A percentile compares a stretch with the other conserved stretches of the same genome.
phyloP scores from a whole-genome alignment of 106 monocot genomes.

The Alisma plantagoaquatica region DNA sequence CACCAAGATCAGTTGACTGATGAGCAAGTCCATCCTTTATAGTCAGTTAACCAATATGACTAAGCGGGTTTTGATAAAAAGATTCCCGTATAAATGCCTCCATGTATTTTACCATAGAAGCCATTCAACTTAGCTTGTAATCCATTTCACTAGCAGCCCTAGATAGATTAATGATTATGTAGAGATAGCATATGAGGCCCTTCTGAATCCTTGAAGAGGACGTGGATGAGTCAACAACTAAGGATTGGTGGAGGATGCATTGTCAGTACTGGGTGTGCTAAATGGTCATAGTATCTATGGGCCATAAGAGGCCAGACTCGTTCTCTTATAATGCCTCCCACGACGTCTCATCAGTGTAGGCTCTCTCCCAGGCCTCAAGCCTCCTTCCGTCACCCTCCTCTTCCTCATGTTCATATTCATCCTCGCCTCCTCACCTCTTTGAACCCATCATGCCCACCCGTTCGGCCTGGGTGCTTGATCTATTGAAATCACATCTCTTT shows the following conservation, averaged over 20 bases:
- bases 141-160: slow-evolving; percentile 90
- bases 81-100: slow-evolving; percentile 88
- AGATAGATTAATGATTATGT: slow-evolving; percentile 76
- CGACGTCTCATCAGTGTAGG: slow-evolving; percentile 89
- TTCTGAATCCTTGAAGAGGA: slow-evolving; percentile 67
- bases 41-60: slow-evolving; percentile 71
- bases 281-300: slow-evolving; percentile 59
- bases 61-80: slow-evolving; percentile 96
- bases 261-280: slow-evolving; percentile 89
- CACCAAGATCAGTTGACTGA: slow-evolving; percentile 80
- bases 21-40: slow-evolving; percentile 96
- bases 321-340: slow-evolving; percentile 95
- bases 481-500: no score
- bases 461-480: no score
- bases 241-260: slow-evolving; percentile 53
- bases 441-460: no score
- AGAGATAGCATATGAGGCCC: slow-evolving; percentile 90
- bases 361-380: slow-evolving; percentile 84
- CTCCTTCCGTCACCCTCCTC: slow-evolving; percentile 20
- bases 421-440: no score
- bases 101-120: slow-evolving; percentile 57
- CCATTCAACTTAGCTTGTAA: slow-evolving; percentile 89
- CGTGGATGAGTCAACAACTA: slow-evolving; percentile 8
- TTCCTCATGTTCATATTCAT: slow-evolving; percentile 61
- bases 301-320: slow-evolving; percentile 76